Evolutionary conservation across 371 early-diverging fungal genomes (phyloP).

Genomic region (Dinochytrium kinnereticum): DNA sequence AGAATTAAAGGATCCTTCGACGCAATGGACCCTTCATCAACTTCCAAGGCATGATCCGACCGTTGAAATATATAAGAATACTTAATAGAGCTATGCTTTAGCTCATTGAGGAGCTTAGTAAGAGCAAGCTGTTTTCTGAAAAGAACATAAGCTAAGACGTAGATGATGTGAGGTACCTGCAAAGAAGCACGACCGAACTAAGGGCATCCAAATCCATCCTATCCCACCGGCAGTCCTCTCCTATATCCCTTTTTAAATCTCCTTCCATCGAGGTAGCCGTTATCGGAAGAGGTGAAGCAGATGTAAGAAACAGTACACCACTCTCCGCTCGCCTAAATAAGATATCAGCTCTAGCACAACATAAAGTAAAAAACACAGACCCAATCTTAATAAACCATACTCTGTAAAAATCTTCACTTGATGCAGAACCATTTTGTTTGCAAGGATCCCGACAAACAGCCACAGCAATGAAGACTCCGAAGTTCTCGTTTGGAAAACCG

Average conservation of each 20-base stretch:
- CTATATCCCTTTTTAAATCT: too few relatives aligned
- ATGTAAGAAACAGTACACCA: too few relatives aligned
- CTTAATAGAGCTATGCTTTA: neutral
- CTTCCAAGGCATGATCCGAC: neutral
- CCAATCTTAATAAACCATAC: neutral
- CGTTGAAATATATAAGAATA: constrained; percentile 5
- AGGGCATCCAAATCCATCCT: neutral
- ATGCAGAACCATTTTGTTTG: neutral
- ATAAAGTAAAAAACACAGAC: too few relatives aligned
- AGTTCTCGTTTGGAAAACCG: neutral
- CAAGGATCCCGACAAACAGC: neutral
- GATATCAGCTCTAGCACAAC: too few relatives aligned
- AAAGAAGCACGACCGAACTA: neutral
- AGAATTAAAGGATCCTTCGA: neutral
- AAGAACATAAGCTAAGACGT: neutral
- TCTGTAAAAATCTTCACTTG: neutral
- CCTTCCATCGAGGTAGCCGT: too few relatives aligned
- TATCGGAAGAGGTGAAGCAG: neutral
- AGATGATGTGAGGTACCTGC: neutral
- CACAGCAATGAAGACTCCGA: neutral
- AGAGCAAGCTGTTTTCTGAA: constrained; percentile 6
- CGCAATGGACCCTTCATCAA: constrained; percentile 4
- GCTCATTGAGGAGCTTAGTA: neutral
- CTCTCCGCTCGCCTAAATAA: too few relatives aligned
- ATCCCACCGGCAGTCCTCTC: neutral